These are phyloP conservation scores for Eimeria mitis DNA, from an alignment of 169 alveolate genomes.

Conservation along the genomic window DNA sequence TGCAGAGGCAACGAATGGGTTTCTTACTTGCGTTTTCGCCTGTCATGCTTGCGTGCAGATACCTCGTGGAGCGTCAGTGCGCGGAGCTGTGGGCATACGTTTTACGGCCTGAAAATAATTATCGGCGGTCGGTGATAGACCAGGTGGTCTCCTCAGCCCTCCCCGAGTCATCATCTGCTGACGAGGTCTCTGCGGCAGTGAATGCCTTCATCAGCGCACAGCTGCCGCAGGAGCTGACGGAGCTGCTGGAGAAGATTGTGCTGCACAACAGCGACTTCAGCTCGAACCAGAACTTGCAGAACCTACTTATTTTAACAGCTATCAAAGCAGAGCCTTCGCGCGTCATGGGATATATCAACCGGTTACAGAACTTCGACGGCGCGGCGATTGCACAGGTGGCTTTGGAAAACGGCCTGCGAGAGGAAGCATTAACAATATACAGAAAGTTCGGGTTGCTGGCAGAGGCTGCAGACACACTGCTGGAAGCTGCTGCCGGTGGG, in stretches of 20 bases:
- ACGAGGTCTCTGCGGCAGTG: constrained; percentile 97
- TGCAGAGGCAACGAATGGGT: background rate
- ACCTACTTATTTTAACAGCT: constrained; percentile 96
- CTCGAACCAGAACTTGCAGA: constrained; percentile 97
- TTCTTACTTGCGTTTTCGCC: background rate
- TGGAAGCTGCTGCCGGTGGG: constrained; percentile 84
- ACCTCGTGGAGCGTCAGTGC: constrained; percentile 98
- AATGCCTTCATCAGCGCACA: constrained; percentile 99
- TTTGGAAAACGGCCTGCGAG: constrained; percentile 92
- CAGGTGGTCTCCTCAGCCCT: constrained; percentile 97
- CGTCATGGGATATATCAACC: constrained; percentile 97
- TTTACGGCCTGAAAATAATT: constrained; percentile 93
- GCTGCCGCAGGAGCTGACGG: constrained; percentile 96
- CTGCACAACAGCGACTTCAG: constrained; percentile 98
- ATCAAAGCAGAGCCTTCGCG: constrained; percentile 94
- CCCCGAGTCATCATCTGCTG: constrained; percentile 98
- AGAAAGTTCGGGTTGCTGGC: constrained; percentile 94
- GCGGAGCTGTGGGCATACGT: constrained; percentile 98
- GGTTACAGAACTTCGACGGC: constrained; percentile 98
- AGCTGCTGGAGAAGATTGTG: constrained; percentile 97
- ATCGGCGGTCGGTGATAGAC: constrained; percentile 97
- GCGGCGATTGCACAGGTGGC: constrained; percentile 98
- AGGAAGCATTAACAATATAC: constrained; percentile 97
- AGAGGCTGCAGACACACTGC: constrained; percentile 97
- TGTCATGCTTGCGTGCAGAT: constrained; percentile 83